Evolutionary conservation across 176 grass and related monocot species (phyloP), one percentile per base, ranked within the genome.

Genomic region (Eleusine indica): DNA sequence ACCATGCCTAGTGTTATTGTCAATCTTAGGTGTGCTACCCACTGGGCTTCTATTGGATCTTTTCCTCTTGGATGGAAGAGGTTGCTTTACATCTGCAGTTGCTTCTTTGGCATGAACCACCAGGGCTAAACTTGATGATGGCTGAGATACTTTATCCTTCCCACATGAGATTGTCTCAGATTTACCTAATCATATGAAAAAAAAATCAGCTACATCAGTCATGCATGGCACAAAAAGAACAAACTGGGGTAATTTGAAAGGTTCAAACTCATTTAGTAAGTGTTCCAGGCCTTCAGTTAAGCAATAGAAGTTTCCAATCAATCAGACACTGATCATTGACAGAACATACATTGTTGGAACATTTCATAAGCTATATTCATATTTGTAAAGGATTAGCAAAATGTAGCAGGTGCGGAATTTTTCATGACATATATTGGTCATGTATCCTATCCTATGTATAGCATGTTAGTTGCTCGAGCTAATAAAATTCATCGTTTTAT

Each of bases 31-130:
- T 63, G 42, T 7, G 21, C 21, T 53, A 39, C 80, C 79, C 71
- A 68, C 29, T 62, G 85, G 80, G 32, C 52, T 83, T 84, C 76
- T 84, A 17, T 70, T 86, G 70, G 85, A 68, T 77, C 87, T 87
- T 87, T 90, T 94, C 77, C 81, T 93, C 66, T 91, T 96, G 53
- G 79, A 86, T 74, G 51, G 63, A 88, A 71, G 30, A 81, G 72
- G 83, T 48, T 88, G 87, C 82, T 86, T 94, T 11, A 65, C 64
- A 54, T 88, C 87, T 35, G 63, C 65, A 75, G 48, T 39, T 77
- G 77, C 78, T 70, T 94, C 85, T 41, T 90, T 90, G 60, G 42
- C 71, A 82, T 91, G 70, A 77, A 89, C 77, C 14, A 39, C n/a
- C 48, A 40, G 47, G 75, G 70, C 15, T 13, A 53, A 77, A 68